Evolutionary conservation across 2,329 filamentous ascomycete species (phyloP), one percentile per base, ranked within the genome.

Genomic region (Cladophialophora immunda): DNA sequence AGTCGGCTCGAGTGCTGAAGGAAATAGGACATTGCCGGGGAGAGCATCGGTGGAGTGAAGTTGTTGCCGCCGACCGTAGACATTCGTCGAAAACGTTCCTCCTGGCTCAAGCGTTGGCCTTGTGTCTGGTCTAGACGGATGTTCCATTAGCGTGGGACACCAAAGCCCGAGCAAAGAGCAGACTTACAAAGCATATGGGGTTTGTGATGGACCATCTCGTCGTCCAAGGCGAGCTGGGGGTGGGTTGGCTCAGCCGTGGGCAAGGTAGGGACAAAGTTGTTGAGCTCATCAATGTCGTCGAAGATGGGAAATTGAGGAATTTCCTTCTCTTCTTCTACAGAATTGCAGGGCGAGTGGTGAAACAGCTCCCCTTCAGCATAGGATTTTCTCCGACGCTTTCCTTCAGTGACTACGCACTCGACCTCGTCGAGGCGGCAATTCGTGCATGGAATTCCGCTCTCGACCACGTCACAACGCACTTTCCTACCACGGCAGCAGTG

Each of bases 381-480:
- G 87, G 80, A 93, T 90, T 92, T 93, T 41, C 71, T 69, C 85
- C 93, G 90, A 74, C 93, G 88, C 73, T 93, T 92, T 82, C 92
- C 94, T 79, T 96, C 89, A 71, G 90, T 89, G 27, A 92, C 88
- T 63, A 90, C 75, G 70, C 82, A 84, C 70, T 81, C 79, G 54
- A 84, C 82, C 69, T 82, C 81, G 66, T 84, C 82, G 71, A 83
- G 73, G 25, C 92, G 85, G 81, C 93, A 96, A 79, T 97, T 97
- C 64, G 92, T 93, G 78, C 93, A 97, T 1, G 93, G 93, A 52
- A 90, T 90, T 57, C 91, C 90, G 78, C 88, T 87, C 78, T 97
- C 93, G 66, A 95, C 93, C 64, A 97, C 93, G 81, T 97, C 94
- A 82, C 94, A 97, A 65, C 94, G 88, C 50, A 97, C 94, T 78